These are phyloP conservation scores for Cutaneotrichosporon spelunceum DNA, from an alignment of 1,284 basidiomycete genomes.

Conservation along the genomic window DNA sequence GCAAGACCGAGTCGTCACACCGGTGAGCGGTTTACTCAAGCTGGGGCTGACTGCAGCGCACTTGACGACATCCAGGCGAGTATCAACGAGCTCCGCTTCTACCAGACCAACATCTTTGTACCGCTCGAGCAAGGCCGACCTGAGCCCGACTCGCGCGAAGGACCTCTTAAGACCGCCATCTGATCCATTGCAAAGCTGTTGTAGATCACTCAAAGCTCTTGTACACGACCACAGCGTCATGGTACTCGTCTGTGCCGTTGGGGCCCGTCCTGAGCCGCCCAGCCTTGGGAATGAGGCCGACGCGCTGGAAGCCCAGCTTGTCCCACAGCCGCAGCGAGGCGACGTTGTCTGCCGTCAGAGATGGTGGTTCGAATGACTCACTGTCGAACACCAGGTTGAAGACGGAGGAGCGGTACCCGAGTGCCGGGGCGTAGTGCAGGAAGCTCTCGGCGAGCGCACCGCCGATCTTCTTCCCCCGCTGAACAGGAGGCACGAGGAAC, in stretches of 20 bases:
- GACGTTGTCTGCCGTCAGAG: conserved; percentile 50
- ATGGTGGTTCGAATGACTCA: conserved; percentile 52
- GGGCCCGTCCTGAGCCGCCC: conserved; percentile 65
- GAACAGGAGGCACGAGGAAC: conserved; percentile 71
- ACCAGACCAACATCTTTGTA: conserved; percentile 50
- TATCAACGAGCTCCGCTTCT: conserved; percentile 53
- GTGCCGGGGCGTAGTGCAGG: conserved; percentile 69
- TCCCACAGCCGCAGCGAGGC: conserved; percentile 74
- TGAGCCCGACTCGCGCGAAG: not conserved
- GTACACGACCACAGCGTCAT: conserved; percentile 82
- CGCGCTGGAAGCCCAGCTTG: conserved; percentile 71
- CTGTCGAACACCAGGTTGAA: conserved; percentile 92
- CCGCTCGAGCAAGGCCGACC: conserved; percentile 28
- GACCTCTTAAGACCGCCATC: conserved; percentile 33
- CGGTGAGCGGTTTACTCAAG: conserved; percentile 27
- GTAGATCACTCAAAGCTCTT: conserved; percentile 61
- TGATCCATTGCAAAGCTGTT: conserved; percentile 10
- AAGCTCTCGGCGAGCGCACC: conserved; percentile 72
- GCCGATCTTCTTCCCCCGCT: conserved; percentile 70
- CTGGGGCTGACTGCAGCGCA: conserved; percentile 36
- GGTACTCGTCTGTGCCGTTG: conserved; percentile 73
- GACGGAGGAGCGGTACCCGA: conserved; percentile 77
- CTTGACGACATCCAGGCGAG: conserved; percentile 54
- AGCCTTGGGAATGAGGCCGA: conserved; percentile 78
- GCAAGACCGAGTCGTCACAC: conserved; percentile 40